Percentiles rank a stretch among this genome's conserved stretches.
phyloP scores from a whole-genome alignment of 2,329 filamentous ascomycete species.

The Alternaria panax region DNA sequence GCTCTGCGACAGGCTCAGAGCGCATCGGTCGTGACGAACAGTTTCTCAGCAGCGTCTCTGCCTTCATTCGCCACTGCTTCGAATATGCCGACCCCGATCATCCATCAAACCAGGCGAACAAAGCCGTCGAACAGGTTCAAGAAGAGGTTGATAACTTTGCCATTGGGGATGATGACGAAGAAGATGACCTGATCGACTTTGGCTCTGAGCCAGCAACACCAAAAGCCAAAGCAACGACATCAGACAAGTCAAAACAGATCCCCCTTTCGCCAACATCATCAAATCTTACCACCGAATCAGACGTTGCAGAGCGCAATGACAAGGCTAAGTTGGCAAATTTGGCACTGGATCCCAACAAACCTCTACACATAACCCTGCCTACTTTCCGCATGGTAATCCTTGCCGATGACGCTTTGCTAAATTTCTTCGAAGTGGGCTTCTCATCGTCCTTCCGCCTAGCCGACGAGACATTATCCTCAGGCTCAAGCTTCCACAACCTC shows the following conservation, averaged over 20 bases:
- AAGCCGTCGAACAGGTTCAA: slow-evolving; percentile 36
- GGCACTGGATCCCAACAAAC: slow-evolving; percentile 90
- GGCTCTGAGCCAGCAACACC: slow-evolving; percentile 50
- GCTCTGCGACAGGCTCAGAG: slow-evolving; percentile 46
- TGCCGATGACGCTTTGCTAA: slow-evolving; percentile 91
- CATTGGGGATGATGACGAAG: slow-evolving; percentile 71
- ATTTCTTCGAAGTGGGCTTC: slow-evolving; percentile 97
- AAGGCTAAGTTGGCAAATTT: slow-evolving; percentile 82
- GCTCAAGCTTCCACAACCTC: slow-evolving; percentile 70
- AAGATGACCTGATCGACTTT: slow-evolving; percentile 69
- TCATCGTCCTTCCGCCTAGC: slow-evolving; percentile 90
- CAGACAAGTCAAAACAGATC: slow-evolving; percentile 35
- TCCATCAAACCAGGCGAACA: slow-evolving; percentile 61
- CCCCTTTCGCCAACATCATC: slow-evolving; percentile 36
- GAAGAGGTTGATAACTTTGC: slow-evolving; percentile 67
- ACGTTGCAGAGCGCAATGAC: slow-evolving; percentile 44
- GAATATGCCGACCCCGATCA: slow-evolving; percentile 97
- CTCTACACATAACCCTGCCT: slow-evolving; percentile 92
- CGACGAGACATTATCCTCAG: slow-evolving; percentile 63
- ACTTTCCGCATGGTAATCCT: slow-evolving; percentile 99
- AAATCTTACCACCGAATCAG: slow-evolving; percentile 33
- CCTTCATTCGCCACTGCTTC: slow-evolving; percentile 95
- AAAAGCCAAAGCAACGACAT: slow-evolving; percentile 42
- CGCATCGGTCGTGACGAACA: slow-evolving; percentile 75
- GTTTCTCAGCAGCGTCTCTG: slow-evolving; percentile 91